Base-by-base conservation (phyloP, 2,329 filamentous ascomycete genomes). In the Penicillium sp. region DNA sequence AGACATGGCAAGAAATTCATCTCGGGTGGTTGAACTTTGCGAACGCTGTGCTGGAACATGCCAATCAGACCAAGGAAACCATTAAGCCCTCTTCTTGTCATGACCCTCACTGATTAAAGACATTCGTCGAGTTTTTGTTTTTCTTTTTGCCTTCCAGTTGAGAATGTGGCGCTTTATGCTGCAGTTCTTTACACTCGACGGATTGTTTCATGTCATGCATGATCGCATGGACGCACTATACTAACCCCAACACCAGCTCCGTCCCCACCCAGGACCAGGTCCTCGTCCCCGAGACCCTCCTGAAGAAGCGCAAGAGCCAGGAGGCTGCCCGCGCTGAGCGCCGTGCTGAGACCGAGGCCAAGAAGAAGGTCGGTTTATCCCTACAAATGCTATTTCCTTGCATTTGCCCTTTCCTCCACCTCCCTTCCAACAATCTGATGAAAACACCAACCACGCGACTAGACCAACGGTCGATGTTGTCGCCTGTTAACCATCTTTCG, bases 271-370 rank as follows among this genome's bases (percentile, higher is more conserved):
- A 93, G 82, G 91, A 97, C 82, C 90, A 98, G 82, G 88, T 99
- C 81, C 86, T 98, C 81, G 92, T 98, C 79, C 95, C 95, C 73
- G 95, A 99, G 91, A 99, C 95, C 75, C 91, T 99, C 77, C 88
- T 99, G 82, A 99, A 99, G 91, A 99, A 99, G 92, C 91, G 95
- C 86, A 99, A 99, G 92, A 92, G 88, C 82, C 94, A 97, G 85
- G 95, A 99, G 89, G 96, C 97, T 89, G 92, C 93, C 80, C 91
- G 93, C 81, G 93, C 95, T 81, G 91, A 94, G 83, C 90, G 89
- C 79, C 82, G 86, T 71, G 86, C 90, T 69, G 90, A 91, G 76
- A 80, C 88, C 70, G 86, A 92, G 82, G 90, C 96, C 86, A 90
- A 88, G 82, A 95, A 95, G 86, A 86, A 91, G 86, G 95, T 98